Evolutionary conservation across 1,284 basidiomycete genomes (phyloP).

Genomic region (Ganoderma lingzhi): DNA sequence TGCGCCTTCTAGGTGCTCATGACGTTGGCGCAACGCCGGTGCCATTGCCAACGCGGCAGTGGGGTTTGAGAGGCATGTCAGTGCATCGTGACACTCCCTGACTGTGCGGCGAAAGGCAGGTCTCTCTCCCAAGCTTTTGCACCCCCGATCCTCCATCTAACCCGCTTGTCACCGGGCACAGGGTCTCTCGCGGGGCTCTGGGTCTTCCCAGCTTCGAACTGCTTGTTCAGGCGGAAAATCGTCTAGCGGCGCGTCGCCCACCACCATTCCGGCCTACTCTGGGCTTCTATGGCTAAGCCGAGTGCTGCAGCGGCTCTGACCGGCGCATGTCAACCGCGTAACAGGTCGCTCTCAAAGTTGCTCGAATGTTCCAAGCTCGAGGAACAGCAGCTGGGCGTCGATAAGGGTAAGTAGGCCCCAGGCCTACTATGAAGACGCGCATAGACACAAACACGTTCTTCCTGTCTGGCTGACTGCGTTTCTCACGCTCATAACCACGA

Average conservation of each 20-base stretch:
- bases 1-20: neutral
- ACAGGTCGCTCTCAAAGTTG: neutral
- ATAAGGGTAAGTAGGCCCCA: neutral
- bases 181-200: neutral
- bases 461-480: neutral
- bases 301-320: neutral
- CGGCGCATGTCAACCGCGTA: neutral
- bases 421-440: neutral
- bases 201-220: conserved; percentile 1
- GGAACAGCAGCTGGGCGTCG: neutral
- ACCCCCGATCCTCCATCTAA: conserved; percentile 4
- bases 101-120: neutral
- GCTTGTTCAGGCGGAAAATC: neutral
- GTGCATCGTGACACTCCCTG: neutral
- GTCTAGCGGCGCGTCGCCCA: neutral
- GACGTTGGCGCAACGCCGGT: conserved; percentile 1
- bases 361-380: neutral
- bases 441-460: neutral
- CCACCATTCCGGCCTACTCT: neutral
- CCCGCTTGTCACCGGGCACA: neutral
- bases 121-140: neutral
- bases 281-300: neutral
- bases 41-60: neutral
- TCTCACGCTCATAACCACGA: conserved; percentile 23
- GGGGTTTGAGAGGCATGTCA: conserved; percentile 8